Base-by-base conservation (phyloP, 1,284 basidiomycete species). In the Apiotrichum montevideense region DNA sequence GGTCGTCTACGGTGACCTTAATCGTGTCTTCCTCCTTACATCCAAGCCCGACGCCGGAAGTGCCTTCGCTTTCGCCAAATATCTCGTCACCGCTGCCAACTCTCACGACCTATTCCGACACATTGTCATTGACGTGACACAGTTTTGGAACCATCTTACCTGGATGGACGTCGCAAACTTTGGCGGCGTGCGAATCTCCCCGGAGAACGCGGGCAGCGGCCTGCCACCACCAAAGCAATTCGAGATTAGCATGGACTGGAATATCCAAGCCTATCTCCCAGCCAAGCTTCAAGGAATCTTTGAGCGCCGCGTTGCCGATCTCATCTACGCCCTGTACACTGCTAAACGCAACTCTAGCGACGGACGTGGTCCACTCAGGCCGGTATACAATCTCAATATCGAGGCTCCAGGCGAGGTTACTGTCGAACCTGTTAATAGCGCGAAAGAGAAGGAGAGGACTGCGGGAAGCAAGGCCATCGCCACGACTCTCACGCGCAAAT, bases 141-240 rank as follows among this genome's bases (percentile, higher is more conserved):
- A 88, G 33, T 96, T 88, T 78, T 99, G 95, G 80, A 94, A 98
- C 76, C 93, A 90, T 70, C 80, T 98, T 29, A 77, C 98, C 7
- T 96, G 93, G 83, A 91, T 98, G 90, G 96, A 99, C 74, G 82
- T 85, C 21, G 90, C 92, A 43, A 99, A 98, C 74, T 85, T 88
- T 74, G 91, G 88, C 21, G 95, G 92, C 3, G 84, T 98, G 53
- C 85, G 94, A 42, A 92, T 91, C 66, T 52, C 74, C 4, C 85
- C 87, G 0, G 81, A 85, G 44, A 55, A 69, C 6, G 75, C 69
- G 14, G 58, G 68, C 51, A 61, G 61, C 55, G 57, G 59, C 35
- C 55, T 66, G 29, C 64, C 62, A 3, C 63, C 72, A 3, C 52
- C 66, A 0, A 44, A 64, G 13, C 61, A 67, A 44, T 70, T 74